A percentile compares a stretch with the other conserved stretches of the same genome.
Conservation (phyloP, 2,329 filamentous ascomycete species). For the Cryphonectria nitschkei region DNA sequence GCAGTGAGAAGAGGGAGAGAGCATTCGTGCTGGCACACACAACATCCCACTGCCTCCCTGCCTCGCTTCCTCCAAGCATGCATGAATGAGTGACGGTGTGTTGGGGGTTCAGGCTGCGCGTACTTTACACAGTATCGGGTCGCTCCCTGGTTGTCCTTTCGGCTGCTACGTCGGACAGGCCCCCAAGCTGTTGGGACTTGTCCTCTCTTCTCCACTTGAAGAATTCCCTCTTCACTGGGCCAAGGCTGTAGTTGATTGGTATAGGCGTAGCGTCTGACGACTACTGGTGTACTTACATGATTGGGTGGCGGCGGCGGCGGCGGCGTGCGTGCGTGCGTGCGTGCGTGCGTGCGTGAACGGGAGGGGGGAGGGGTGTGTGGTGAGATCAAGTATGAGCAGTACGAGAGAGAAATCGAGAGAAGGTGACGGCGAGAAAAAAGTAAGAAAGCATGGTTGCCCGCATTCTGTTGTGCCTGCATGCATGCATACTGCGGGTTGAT, state of each 20-base stretch:
- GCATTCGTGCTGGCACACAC: too few relatives aligned
- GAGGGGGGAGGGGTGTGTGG: background rate
- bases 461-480: slow-evolving; percentile 2
- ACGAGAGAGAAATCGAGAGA: background rate
- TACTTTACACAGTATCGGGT: background rate
- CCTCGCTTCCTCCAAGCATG: background rate
- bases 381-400: background rate
- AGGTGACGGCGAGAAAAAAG: background rate
- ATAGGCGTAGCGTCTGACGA: background rate
- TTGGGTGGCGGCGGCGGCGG: background rate
- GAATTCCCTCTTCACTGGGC: background rate
- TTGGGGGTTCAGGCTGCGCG: too few relatives aligned
- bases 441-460: slow-evolving; percentile 7
- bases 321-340: background rate
- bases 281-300: background rate
- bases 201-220: slow-evolving; percentile 1
- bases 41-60: background rate
- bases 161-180: slow-evolving; percentile 9
- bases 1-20: too few relatives aligned
- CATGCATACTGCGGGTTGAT: slow-evolving; percentile 3
- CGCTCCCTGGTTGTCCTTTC: slow-evolving; percentile 9
- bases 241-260: background rate
- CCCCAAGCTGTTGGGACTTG: slow-evolving; percentile 23
- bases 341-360: background rate
- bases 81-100: background rate